Evolutionary conservation across 345 rosid genomes (phyloP).

Genomic region (Gossypium turneri): DNA sequence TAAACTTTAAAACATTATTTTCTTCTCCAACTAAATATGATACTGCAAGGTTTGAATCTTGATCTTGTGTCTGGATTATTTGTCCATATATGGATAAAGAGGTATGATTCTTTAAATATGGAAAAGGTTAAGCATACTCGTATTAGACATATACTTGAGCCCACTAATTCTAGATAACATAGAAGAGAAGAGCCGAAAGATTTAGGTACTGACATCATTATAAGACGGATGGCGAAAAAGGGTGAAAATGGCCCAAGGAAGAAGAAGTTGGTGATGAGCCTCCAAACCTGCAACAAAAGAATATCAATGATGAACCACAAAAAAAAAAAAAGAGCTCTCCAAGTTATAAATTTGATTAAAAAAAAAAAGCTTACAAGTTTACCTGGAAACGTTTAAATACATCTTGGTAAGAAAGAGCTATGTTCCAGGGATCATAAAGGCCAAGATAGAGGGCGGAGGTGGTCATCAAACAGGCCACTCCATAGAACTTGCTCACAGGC

Average conservation of each 20-base stretch:
- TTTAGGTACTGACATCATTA: conserved; percentile 42
- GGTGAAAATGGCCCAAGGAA: conserved; percentile 54
- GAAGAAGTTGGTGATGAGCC: conserved; percentile 55
- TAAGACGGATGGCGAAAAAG: conserved; percentile 46
- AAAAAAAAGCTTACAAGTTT: background rate
- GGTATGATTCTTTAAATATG: too few relatives aligned
- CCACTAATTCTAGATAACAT: background rate
- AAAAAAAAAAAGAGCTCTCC: background rate
- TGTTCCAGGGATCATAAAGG: conserved; percentile 32
- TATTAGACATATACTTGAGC: background rate
- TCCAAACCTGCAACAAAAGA: conserved; percentile 48
- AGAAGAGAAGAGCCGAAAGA: background rate
- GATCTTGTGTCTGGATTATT: background rate
- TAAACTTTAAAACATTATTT: background rate
- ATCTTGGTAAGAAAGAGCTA: conserved; percentile 45
- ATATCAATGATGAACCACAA: background rate
- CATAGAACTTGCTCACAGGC: conserved; percentile 65
- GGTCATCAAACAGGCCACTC: conserved; percentile 55
- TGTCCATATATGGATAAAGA: too few relatives aligned
- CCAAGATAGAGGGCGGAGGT: conserved; percentile 39
- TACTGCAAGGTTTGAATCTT: background rate
- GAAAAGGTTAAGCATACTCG: background rate
- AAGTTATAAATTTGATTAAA: background rate
- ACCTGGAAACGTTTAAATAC: conserved; percentile 56
- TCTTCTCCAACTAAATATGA: background rate